Base-by-base conservation (phyloP, 176 grass and related monocot species). In the Lolium perenne region DNA sequence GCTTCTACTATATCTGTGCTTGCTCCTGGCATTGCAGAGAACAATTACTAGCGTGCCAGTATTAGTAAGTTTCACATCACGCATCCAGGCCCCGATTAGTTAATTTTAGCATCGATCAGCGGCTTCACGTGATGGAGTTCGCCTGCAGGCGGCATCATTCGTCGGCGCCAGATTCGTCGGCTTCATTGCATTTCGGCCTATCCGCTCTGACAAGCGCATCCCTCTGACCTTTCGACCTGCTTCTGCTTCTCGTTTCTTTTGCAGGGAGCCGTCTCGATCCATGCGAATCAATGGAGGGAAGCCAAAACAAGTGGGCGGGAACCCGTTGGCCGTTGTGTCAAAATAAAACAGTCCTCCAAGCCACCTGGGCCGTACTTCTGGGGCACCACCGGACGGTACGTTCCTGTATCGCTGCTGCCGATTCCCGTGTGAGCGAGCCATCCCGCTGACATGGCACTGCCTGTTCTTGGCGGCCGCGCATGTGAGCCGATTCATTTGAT, bases 41-140 rank as follows among this genome's bases (percentile, higher is more conserved):
- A 65, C 25, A 65, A 32, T 65, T 63, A 64, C 7, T 1, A 5
- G 3, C 3, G 4, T 45, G 41, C 6, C 10, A 35, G 32, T 35
- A 35, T 35, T 35, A 35, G 32, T 35, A 35, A 65, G 26, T 6
- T 65, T 12, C 12, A 35, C 63, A 38, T 67, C 63, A 67, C 26
- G 63, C 63, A 3, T 67, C 14, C 6, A 17, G 61, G 10, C 61
- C 23, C 8, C 22, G 61, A 14, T 64, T 67, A 38, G 29, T 35
- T 67, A 67, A 56, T 6, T 4, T 17, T 4, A 11, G 26, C 74
- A 35, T 35, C 32, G 32, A 35, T 35, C 32, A 35, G 32, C 32
- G 32, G 32, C 26, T 43, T 79, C 77, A 79, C 56, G 77, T 62
- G 77, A 79, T 61, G 77, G 77, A 3, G 48, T 23, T 29, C 45